Evolutionary conservation across 306 rosid species (phyloP), one percentile per base, ranked within the genome.

Genomic region (Nissolia schottii): DNA sequence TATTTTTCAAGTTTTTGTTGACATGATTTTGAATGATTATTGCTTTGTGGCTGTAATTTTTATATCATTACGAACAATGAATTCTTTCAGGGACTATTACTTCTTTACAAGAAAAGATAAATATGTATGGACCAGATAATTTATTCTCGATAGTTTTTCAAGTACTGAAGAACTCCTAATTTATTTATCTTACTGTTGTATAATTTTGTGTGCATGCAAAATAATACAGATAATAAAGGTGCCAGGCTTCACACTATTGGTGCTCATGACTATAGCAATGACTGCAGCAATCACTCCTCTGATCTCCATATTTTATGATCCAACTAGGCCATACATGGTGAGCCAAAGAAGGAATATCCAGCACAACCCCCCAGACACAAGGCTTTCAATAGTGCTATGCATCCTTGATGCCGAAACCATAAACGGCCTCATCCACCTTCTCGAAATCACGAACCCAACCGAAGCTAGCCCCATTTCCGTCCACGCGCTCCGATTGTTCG

Each of bases 311-410:
- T 51, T 91, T 3, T 87, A 89, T 37, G 98, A 93, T 62, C 98
- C 98, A 19, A 73, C 97, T 70, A 89, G 40, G 70, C 98, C 96
- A 18, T 91, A 93, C 86, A 89, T 82, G 80, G 77, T 90, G 46
- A 84, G 35, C 80, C 86, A 85, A 82, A 80, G 90, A 19, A 84
- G 97, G 73, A 85, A 84, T 49, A 79, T 93, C 71, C 96, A 90
- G 35, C 93, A 93, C 80, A 80, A 83, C 2, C 80, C 88, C 7
- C 86, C 79, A 6, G 75, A 64, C 8, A 2, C 48, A 8, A 87
- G 83, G 16, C 84, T 93, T 2, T 71, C 81, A 1, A 25, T 87
- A 7, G 55, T 91, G 0, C 65, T 91, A 7, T 73, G 86, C 54
- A 82, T 91, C 19, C 25, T 80, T 0, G 82, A 87, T 48, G 55